Conservation (phyloP, 2,329 filamentous ascomycete genomes). For the Pleurostoma richardsiae region DNA sequence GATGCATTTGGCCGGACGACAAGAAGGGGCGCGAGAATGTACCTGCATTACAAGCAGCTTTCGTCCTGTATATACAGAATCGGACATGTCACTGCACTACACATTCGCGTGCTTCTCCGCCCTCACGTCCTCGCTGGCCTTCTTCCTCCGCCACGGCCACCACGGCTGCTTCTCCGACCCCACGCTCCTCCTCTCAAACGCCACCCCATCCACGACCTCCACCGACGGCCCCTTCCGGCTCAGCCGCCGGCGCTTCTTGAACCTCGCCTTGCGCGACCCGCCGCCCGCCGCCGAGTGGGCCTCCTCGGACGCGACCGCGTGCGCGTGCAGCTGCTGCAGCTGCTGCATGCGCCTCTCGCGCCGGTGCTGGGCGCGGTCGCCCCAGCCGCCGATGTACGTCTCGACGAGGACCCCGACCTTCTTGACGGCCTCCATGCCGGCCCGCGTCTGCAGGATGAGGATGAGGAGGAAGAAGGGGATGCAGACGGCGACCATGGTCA, state of each 20-base stretch:
- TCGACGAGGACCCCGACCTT: slow-evolving; percentile 7
- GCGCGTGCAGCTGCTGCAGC: slow-evolving; percentile 6
- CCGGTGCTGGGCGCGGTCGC: slow-evolving; percentile 2
- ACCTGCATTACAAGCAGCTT: too few relatives aligned
- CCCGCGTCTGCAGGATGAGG: slow-evolving; percentile 36
- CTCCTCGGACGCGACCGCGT: not conserved
- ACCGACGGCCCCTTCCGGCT: too few relatives aligned
- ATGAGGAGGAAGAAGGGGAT: slow-evolving; percentile 44
- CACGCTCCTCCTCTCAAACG: too few relatives aligned
- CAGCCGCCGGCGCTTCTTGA: too few relatives aligned
- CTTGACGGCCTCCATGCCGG: slow-evolving; percentile 20
- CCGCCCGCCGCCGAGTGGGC: not conserved
- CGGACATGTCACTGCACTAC: too few relatives aligned
- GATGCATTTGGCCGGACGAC: too few relatives aligned
- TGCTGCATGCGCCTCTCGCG: slow-evolving; percentile 7
- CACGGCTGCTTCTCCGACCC: not conserved
- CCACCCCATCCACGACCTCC: too few relatives aligned
- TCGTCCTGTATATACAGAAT: too few relatives aligned
- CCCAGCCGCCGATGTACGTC: slow-evolving; percentile 1
- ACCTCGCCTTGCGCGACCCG: too few relatives aligned
- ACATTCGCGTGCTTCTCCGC: not conserved
- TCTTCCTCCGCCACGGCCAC: not conserved
- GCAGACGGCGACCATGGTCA: slow-evolving; percentile 62
- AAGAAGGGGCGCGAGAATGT: too few relatives aligned
- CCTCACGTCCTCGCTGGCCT: not conserved